These are phyloP conservation scores for Leucoagaricus sp. DNA, from an alignment of 1,284 basidiomycete genomes.

Conservation along the genomic window DNA sequence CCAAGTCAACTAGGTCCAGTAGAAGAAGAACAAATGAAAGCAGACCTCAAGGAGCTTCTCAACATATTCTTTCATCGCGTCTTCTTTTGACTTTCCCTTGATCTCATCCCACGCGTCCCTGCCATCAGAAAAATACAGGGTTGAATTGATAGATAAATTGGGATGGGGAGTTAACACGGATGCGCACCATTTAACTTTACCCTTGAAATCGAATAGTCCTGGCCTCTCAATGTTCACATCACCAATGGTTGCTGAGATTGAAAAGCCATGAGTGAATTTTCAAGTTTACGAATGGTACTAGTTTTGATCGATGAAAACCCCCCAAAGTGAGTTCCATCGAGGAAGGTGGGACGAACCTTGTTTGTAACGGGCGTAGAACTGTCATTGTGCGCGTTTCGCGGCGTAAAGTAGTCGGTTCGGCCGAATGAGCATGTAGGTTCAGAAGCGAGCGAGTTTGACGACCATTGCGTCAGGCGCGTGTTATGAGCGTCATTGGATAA, in stretches of 20 bases:
- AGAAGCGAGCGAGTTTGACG: no score
- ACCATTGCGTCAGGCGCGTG: no score
- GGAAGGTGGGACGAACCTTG: slow-evolving; percentile 73
- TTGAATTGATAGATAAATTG: background rate
- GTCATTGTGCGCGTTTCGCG: slow-evolving; percentile 7
- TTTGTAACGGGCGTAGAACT: slow-evolving; percentile 96
- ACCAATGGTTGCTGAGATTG: slow-evolving; percentile 66
- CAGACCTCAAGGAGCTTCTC: slow-evolving; percentile 69
- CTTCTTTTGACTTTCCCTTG: slow-evolving; percentile 72
- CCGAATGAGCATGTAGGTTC: no score
- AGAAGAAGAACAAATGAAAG: slow-evolving; percentile 14
- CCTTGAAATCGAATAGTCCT: slow-evolving; percentile 78
- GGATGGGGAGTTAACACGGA: no score
- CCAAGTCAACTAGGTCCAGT: slow-evolving; percentile 6
- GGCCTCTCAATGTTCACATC: slow-evolving; percentile 67
- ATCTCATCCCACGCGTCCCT: slow-evolving; percentile 90
- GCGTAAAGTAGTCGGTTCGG: background rate
- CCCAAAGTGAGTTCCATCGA: no score
- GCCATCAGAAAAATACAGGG: background rate
- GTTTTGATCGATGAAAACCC: no score
- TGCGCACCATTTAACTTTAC: slow-evolving; percentile 81
- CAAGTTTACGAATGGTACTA: background rate
- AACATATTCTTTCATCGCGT: slow-evolving; percentile 74
- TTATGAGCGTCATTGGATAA: no score
- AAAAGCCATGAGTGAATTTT: background rate